Percentiles rank a stretch among this genome's conserved stretches.
phyloP scores from a whole-genome alignment of 2,329 filamentous ascomycete genomes.

The Phoma herbarum region DNA sequence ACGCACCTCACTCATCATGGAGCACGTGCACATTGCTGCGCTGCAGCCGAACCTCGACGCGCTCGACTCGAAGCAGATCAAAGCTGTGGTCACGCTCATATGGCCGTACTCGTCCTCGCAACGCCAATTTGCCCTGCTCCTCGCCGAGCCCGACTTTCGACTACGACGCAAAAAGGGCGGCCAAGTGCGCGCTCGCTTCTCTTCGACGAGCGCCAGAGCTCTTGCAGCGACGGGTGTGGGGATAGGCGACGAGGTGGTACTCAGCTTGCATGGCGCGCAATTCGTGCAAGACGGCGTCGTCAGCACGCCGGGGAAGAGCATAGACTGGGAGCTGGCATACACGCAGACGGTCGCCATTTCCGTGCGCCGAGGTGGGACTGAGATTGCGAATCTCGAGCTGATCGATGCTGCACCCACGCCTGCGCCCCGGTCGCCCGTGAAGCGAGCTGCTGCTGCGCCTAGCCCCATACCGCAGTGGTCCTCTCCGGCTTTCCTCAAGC shows the following conservation, averaged over 20 bases:
- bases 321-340: conserved; percentile 67
- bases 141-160: conserved; percentile 86
- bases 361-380: conserved; percentile 57
- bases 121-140: conserved; percentile 76
- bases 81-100: conserved; percentile 80
- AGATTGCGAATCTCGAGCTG: conserved; percentile 63
- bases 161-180: conserved; percentile 74
- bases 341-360: conserved; percentile 47
- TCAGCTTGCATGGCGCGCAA: conserved; percentile 73
- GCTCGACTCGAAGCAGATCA: conserved; percentile 56
- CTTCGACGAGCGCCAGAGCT: conserved; percentile 73
- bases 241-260: conserved; percentile 77
- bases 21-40: conserved; percentile 43
- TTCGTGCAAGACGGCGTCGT: conserved; percentile 67
- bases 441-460: conserved; percentile 11
- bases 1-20: conserved; percentile 34
- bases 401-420: conserved; percentile 52
- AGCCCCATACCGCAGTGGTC: conserved; percentile 61
- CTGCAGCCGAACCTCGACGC: conserved; percentile 43
- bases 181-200: conserved; percentile 81
- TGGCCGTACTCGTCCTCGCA: conserved; percentile 90
- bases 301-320: conserved; percentile 65
- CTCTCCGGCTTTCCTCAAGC: conserved; percentile 80
- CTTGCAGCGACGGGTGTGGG: conserved; percentile 73
- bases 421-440: conserved; percentile 35